A percentile compares a stretch with the other conserved stretches of the same genome.
Evolutionary conservation across 441 rosid genomes (phyloP).

Genomic region (Eutrema salsugineum): DNA sequence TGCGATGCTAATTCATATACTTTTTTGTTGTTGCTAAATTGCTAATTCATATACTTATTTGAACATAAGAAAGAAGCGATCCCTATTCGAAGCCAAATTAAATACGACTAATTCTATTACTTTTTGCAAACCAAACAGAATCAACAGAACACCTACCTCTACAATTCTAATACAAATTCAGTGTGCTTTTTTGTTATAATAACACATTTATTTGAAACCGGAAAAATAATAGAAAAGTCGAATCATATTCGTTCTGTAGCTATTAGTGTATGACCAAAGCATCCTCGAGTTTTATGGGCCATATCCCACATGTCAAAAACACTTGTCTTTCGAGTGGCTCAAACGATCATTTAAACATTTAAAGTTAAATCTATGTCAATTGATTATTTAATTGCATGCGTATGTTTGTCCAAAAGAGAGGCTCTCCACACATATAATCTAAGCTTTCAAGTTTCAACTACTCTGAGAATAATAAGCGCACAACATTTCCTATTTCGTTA

Average conservation of each 20-base stretch:
- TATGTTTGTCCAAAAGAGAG: neutral
- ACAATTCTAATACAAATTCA: neutral
- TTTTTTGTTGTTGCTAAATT: no score
- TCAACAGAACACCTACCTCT: neutral
- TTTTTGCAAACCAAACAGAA: neutral
- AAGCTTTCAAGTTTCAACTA: neutral
- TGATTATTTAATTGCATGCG: neutral
- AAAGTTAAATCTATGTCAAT: neutral
- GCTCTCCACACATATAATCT: slow-evolving; percentile 12
- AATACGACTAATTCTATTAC: neutral
- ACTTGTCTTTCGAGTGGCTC: slow-evolving; percentile 15
- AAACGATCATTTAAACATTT: slow-evolving; percentile 11
- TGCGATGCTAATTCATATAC: no score
- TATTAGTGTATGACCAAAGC: slow-evolving; percentile 3
- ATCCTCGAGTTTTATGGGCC: slow-evolving; percentile 4
- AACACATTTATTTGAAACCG: neutral
- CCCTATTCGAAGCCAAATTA: neutral
- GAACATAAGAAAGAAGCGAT: neutral
- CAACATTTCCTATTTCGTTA: neutral
- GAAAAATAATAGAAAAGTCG: neutral
- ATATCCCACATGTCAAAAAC: slow-evolving; percentile 14
- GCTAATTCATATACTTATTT: no score
- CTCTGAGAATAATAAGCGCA: neutral
- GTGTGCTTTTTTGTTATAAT: neutral
- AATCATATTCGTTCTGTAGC: slow-evolving; percentile 14